phyloP scores from a whole-genome alignment of 306 rosid genomes.

The Vigna reflexopilosa region DNA sequence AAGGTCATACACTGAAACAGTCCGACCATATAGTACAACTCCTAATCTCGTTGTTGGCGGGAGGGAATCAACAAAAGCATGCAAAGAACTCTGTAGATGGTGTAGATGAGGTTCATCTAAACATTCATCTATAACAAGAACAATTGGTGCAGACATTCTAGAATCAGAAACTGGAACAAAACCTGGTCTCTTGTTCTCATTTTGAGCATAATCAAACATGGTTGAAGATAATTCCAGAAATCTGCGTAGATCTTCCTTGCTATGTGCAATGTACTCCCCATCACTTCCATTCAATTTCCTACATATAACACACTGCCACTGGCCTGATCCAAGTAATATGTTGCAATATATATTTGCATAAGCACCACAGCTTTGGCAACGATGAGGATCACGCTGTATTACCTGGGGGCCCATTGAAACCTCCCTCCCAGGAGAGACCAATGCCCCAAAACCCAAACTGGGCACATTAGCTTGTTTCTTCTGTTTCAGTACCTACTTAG shows the following conservation, averaged over 20 bases:
- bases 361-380: conserved; percentile 95
- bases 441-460: conserved; percentile 98
- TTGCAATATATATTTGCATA: conserved; percentile 87
- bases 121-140: conserved; percentile 92
- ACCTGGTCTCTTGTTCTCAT: conserved; percentile 93
- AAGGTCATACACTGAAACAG: conserved; percentile 90
- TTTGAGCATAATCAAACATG: conserved; percentile 85
- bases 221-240: conserved; percentile 91
- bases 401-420: conserved; percentile 80
- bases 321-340: conserved; percentile 91
- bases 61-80: conserved; percentile 94
- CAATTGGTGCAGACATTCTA: conserved; percentile 88
- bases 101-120: conserved; percentile 93
- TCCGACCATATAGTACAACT: conserved; percentile 83
- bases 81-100: conserved; percentile 93
- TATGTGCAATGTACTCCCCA: conserved; percentile 79
- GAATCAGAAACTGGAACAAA: conserved; percentile 95
- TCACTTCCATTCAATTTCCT: conserved; percentile 83
- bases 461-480: conserved; percentile 93
- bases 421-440: conserved; percentile 93
- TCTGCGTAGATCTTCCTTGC: conserved; percentile 77
- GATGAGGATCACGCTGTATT: conserved; percentile 92
- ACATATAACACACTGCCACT: conserved; percentile 98
- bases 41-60: conserved; percentile 89
- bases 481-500: conserved; percentile 74